phyloP scores from a whole-genome alignment of 371 early-diverging fungal species.

The Mucor mucedo region DNA sequence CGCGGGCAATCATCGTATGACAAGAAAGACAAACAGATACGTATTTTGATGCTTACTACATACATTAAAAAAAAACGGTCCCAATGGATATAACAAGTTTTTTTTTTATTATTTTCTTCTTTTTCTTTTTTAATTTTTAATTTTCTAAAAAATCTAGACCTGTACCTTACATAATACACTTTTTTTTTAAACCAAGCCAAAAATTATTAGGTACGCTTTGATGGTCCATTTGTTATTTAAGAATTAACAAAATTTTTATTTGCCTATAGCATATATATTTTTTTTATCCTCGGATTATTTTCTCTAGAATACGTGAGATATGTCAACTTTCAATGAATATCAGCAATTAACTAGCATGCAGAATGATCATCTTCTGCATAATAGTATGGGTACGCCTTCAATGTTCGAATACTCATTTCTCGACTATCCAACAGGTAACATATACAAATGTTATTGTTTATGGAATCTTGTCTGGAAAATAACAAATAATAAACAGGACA shows the following conservation, averaged over 20 bases:
- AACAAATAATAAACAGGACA: background rate
- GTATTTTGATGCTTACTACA: background rate
- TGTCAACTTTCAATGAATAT: background rate
- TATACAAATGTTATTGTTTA: background rate
- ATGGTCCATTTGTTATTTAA: background rate
- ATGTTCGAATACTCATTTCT: background rate
- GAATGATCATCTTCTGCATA: background rate
- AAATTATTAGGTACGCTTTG: background rate
- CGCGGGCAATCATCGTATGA: background rate
- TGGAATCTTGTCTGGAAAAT: background rate
- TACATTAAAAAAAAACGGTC: conserved; percentile 2
- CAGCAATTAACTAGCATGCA: background rate
- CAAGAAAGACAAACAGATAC: conserved; percentile 1
- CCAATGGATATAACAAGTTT: background rate
- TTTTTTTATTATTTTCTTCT: background rate
- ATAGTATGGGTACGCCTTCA: background rate
- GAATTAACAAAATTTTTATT: too few relatives aligned
- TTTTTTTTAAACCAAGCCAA: background rate
- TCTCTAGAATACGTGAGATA: background rate
- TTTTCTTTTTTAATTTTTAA: background rate
- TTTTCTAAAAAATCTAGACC: background rate
- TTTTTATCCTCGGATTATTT: background rate
- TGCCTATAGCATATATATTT: background rate
- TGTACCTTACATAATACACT: background rate
- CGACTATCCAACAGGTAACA: background rate